A percentile compares a stretch with the other conserved stretches of the same genome.
Evolutionary conservation across 1,284 basidiomycete species (phyloP).

Genomic region (Ganoderma resinaceum): DNA sequence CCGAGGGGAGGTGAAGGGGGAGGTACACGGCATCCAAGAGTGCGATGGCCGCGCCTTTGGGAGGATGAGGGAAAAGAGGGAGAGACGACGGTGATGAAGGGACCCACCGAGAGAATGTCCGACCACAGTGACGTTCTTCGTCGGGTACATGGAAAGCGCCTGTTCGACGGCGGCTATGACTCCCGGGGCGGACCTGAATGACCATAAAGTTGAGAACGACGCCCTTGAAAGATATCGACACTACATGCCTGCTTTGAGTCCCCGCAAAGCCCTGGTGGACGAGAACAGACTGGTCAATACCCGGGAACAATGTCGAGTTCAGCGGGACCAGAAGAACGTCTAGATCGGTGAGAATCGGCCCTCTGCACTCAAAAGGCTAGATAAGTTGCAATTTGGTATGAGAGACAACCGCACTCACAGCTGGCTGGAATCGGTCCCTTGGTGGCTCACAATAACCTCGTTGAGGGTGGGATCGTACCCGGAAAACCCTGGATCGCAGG

Average conservation of each 20-base stretch:
- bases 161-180: constrained; percentile 44
- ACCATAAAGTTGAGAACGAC: background rate
- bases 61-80: background rate
- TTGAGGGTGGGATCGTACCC: constrained; percentile 15
- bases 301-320: constrained; percentile 58
- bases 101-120: constrained; percentile 49
- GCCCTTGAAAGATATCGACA: background rate
- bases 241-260: constrained; percentile 53
- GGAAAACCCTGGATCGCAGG: constrained; percentile 13
- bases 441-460: constrained; percentile 15
- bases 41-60: constrained; percentile 50
- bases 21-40: constrained; percentile 56
- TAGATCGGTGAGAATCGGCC: constrained; percentile 48
- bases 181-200: constrained; percentile 34
- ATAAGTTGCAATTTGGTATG: background rate
- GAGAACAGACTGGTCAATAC: constrained; percentile 47
- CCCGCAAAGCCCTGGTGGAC: constrained; percentile 61
- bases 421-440: constrained; percentile 14
- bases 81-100: background rate
- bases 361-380: background rate
- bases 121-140: constrained; percentile 41
- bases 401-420: constrained; percentile 1
- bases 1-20: constrained; percentile 47
- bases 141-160: constrained; percentile 36
- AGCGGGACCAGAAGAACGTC: constrained; percentile 48